phyloP scores from a whole-genome alignment of 352 stramenopile genomes.

The Pythium coloratum region DNA sequence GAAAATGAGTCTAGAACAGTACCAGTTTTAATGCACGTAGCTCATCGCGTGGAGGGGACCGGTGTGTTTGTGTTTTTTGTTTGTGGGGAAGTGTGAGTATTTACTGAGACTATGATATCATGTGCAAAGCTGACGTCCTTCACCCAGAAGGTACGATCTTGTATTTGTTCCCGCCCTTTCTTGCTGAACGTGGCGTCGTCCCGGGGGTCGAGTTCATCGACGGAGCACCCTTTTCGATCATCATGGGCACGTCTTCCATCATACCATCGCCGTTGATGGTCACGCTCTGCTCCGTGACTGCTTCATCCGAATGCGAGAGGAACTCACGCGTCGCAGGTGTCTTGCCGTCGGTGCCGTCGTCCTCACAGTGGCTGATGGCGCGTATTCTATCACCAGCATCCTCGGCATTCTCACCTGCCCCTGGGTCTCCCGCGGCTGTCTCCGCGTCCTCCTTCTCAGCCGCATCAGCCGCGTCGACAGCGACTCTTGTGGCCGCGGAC shows the following conservation, averaged over 20 bases:
- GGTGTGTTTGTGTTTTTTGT: background rate
- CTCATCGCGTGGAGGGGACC: background rate
- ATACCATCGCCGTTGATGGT: background rate
- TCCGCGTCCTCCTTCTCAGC: background rate
- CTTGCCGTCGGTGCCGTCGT: constrained; percentile 14
- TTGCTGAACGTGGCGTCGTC: constrained; percentile 15
- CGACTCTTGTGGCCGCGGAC: constrained; percentile 29
- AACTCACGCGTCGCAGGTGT: background rate
- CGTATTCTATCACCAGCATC: constrained; percentile 26
- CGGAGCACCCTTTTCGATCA: constrained; percentile 10
- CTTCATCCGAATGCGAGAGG: background rate
- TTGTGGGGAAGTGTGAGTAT: too few species aligned
- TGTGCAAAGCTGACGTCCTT: constrained; percentile 3
- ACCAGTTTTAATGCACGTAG: constrained; percentile 42
- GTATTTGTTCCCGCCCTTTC: constrained; percentile 27
- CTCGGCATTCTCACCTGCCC: background rate
- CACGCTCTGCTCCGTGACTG: background rate
- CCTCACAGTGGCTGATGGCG: constrained; percentile 13
- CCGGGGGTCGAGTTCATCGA: constrained; percentile 1
- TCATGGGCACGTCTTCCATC: background rate
- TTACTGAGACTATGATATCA: constrained; percentile 1
- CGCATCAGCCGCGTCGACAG: constrained; percentile 5
- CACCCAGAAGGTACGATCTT: constrained; percentile 36
- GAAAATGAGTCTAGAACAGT: constrained; percentile 71
- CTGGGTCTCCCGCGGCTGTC: background rate